These are phyloP conservation scores for Pezicula neosporulosa DNA, from an alignment of 2,329 filamentous ascomycete species.

Conservation along the genomic window DNA sequence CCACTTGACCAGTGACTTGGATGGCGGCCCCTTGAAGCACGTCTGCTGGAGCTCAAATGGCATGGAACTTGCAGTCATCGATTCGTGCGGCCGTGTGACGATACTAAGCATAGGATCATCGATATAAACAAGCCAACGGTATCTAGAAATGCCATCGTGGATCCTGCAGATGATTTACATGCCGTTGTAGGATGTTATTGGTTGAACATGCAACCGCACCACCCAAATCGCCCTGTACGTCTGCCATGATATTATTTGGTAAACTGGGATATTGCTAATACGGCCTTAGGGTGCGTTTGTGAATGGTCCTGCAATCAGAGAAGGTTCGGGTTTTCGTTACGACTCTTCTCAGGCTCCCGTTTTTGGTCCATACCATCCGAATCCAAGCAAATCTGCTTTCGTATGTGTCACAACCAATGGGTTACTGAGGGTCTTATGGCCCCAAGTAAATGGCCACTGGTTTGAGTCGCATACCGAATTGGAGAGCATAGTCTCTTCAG, in stretches of 20 bases:
- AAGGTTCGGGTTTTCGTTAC: slow-evolving; percentile 62
- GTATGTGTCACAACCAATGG: slow-evolving; percentile 75
- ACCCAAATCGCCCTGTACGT: slow-evolving; percentile 24
- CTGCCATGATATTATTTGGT: neutral
- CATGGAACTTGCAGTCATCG: slow-evolving; percentile 79
- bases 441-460: slow-evolving; percentile 69
- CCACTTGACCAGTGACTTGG: slow-evolving; percentile 57
- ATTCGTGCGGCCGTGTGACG: slow-evolving; percentile 72
- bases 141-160: slow-evolving; percentile 60
- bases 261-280: neutral
- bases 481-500: slow-evolving; percentile 67
- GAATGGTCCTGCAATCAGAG: slow-evolving; percentile 62
- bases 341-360: slow-evolving; percentile 62
- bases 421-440: slow-evolving; percentile 71
- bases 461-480: slow-evolving; percentile 71
- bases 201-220: slow-evolving; percentile 46
- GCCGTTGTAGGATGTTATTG: slow-evolving; percentile 83
- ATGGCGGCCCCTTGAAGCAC: slow-evolving; percentile 69
- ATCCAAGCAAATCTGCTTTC: slow-evolving; percentile 67
- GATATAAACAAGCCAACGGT: slow-evolving; percentile 70
- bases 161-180: slow-evolving; percentile 70
- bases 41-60: slow-evolving; percentile 74
- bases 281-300: slow-evolving; percentile 36
- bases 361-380: slow-evolving; percentile 70
- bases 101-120: slow-evolving; percentile 69